Evolutionary conservation across 169 alveolate species (phyloP), one percentile per base, ranked within the genome.

Genomic region (Plasmodium chabaudi): DNA sequence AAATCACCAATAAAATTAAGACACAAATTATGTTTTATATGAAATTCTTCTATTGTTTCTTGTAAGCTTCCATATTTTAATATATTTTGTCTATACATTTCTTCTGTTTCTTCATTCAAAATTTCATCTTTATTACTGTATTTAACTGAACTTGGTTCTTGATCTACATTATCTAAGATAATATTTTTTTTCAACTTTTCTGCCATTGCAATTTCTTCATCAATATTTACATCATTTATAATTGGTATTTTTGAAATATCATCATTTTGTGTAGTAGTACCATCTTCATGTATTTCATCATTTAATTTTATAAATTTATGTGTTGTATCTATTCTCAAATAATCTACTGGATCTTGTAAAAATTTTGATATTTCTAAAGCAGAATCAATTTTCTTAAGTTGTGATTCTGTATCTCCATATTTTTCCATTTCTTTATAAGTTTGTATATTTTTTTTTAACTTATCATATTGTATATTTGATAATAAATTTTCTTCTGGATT

Each of bases 1-100:
- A 67, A 82, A 53, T 82, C 90, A 1, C 90, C 90, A 17, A 82
- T 25, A 46, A 82, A 82, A 67, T 82, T 82, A 6, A 82, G 42
- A 9, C 72, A 59, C 19, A 82, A 25, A 34, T 47, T 39, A 53
- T 82, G 90, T 47, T 82, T 82, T 15, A 19, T n/a, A 47, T 67
- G 69, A 60, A 82, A 82, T 15, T 82, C 90, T 13, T 57, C 49
- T 2, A 82, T 27, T 0, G 90, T 82, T 56, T 82, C 90, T 65
- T 65, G 84, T n/a, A 82, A 46, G 0, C 72, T 46, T 19, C 90
- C 90, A 46, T 55, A 21, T 53, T 82, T 65, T 42, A 82, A 59
- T 4, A 82, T 71, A 9, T 82, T 63, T 59, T 9, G 15, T 34
- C 90, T 49, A 25, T 39, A 34, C 19, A 13, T 17, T 13, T 82